Percentiles rank a stretch among this genome's conserved stretches.
These are phyloP conservation scores for Nicotiana knightiana DNA, from an alignment of 257 asterid species.

Conservation along the genomic window DNA sequence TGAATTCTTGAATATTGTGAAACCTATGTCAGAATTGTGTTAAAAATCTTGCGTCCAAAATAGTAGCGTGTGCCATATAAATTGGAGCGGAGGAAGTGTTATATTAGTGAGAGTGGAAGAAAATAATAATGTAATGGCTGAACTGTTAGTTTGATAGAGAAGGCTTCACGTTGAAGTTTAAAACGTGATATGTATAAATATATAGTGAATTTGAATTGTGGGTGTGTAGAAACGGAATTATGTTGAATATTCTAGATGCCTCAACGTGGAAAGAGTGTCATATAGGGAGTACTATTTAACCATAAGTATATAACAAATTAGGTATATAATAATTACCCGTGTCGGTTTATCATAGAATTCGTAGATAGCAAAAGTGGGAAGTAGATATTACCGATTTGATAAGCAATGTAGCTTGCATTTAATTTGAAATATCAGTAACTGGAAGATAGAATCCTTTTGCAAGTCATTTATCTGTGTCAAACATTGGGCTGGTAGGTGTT, in stretches of 20 bases:
- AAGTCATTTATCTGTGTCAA: neutral
- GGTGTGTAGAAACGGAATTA: neutral
- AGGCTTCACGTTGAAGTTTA: neutral
- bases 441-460: neutral
- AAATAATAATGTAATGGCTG: neutral
- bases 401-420: neutral
- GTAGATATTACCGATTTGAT: neutral
- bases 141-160: neutral
- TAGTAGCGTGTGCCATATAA: neutral
- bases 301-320: neutral
- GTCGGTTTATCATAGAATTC: neutral
- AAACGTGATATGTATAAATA: neutral
- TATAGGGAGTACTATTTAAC: neutral
- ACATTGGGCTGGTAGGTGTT: constrained; percentile 47
- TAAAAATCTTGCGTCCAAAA: neutral
- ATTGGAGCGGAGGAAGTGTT: neutral
- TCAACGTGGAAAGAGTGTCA: neutral
- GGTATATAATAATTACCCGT: neutral
- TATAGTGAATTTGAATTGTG: neutral
- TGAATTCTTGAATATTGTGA: neutral
- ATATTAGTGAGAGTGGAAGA: neutral
- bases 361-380: neutral
- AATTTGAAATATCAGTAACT: neutral
- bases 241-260: neutral
- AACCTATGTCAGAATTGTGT: neutral